phyloP scores from a whole-genome alignment of 352 stramenopile genomes.

The Phytophthora ramorum region DNA sequence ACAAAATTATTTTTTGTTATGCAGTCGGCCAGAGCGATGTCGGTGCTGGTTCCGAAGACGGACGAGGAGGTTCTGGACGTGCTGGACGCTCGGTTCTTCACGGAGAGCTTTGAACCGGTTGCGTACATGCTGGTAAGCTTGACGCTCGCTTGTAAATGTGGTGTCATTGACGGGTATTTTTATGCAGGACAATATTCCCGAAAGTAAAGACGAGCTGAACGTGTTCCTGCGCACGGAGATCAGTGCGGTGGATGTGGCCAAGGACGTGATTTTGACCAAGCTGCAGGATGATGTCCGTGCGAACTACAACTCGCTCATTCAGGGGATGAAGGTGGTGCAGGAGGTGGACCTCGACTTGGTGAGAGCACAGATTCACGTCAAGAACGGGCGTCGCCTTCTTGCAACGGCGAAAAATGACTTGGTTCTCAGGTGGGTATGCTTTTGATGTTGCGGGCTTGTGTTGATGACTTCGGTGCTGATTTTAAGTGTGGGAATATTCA shows the following conservation, averaged over 20 bases:
- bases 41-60: constrained; percentile 69
- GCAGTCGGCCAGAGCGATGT: constrained; percentile 51
- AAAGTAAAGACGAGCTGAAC: constrained; percentile 53
- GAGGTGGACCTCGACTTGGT: constrained; percentile 88
- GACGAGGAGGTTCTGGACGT: constrained; percentile 72
- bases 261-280: constrained; percentile 75
- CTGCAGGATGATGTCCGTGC: constrained; percentile 85
- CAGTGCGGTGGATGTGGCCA: constrained; percentile 80
- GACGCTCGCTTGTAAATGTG: neutral
- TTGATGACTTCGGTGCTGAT: neutral
- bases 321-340: constrained; percentile 89
- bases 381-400: constrained; percentile 81
- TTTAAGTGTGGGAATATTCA: neutral
- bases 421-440: constrained; percentile 54
- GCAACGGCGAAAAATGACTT: constrained; percentile 77
- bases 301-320: constrained; percentile 82
- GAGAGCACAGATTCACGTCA: constrained; percentile 88
- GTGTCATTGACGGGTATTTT: neutral
- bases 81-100: constrained; percentile 87
- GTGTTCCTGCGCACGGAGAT: constrained; percentile 85
- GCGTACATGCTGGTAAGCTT: constrained; percentile 68
- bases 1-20: constrained; percentile 10
- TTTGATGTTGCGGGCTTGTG: neutral
- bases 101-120: constrained; percentile 75
- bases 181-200: constrained; percentile 69